Base-by-base conservation (phyloP, 2,329 filamentous ascomycete genomes). In the Arthroderma sp. region DNA sequence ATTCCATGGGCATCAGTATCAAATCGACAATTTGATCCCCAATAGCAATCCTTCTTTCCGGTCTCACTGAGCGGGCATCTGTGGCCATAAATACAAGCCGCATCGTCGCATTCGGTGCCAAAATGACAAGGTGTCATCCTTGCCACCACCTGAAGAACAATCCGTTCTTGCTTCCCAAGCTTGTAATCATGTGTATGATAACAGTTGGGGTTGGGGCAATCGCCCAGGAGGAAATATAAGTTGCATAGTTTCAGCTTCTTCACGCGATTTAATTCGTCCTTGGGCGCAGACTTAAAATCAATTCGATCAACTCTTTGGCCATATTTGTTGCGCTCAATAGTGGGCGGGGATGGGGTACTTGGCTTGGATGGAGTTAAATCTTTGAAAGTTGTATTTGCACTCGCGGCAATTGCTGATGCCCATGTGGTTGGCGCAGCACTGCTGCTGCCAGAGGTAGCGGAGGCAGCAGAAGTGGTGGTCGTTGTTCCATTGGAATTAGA, bases 201-300 rank as follows among this genome's bases (percentile, higher is more conserved):
- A 64, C 82, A 85, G 17, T 74, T 73, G 44, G 74, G 73, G 62
- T 78, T 80, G 4, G 79, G 77, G 62, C 81, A 84, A 61, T 80
- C 79, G 31, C 75, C 73, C 44, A 81, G 76, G 23, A 85, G 73
- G 64, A 79, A 83, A 65, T 81, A 76, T 58, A 81, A 77, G 63
- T 84, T 84, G 72, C 82, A 84, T 58, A 83, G 69, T 65, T 84
- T 84, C 61, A 83, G 67, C 67, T 79, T 80, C 69, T 83, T 83
- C 62, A 84, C 70, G 19, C 79, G 77, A 62, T 79, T 77, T 51
- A 84, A 73, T 60, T 82, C 80, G 17, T 79, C 74, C 59, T 79
- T 72, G 53, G 73, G 73, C 70, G 73, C 82, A 68, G 67, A 77
- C 76, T 69, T 77, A 69, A 68, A 74, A 64, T 66, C 74, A 63